Percentiles rank a stretch among this genome's conserved stretches.
Evolutionary conservation across 768 basidiomycete species (phyloP).

Genomic region (Lenzites betulinus): DNA sequence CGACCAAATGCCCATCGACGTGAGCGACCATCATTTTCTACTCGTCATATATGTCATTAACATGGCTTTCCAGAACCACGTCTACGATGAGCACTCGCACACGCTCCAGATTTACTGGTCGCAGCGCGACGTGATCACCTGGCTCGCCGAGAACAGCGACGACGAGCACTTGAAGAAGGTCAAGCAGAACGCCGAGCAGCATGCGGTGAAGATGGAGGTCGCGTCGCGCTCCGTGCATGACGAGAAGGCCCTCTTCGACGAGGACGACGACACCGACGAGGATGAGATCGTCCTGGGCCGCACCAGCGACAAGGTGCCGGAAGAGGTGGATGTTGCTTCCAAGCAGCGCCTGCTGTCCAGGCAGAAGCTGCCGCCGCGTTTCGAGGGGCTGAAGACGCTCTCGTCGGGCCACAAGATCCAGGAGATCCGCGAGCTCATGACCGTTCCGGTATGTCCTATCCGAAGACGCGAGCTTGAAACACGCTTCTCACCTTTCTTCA

Average conservation of each 20-base stretch:
- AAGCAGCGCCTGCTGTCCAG: constrained; percentile 79
- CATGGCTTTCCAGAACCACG: constrained; percentile 68
- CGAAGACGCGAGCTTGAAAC: neutral
- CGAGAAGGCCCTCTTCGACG: constrained; percentile 86
- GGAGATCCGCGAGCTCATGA: constrained; percentile 92
- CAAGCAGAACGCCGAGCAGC: constrained; percentile 88
- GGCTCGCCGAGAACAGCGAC: constrained; percentile 93
- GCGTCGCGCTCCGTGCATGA: constrained; percentile 83
- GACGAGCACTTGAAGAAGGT: constrained; percentile 96
- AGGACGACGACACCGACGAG: constrained; percentile 76
- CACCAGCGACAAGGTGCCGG: constrained; percentile 40
- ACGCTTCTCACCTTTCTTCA: neutral
- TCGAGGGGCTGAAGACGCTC: constrained; percentile 79
- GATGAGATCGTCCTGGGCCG: constrained; percentile 83
- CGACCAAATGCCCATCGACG: constrained; percentile 98
- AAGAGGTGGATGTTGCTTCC: constrained; percentile 56
- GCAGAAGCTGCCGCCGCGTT: constrained; percentile 72
- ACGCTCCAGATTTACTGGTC: constrained; percentile 97
- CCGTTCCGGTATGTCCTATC: constrained; percentile 71
- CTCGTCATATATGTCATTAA: neutral
- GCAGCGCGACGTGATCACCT: constrained; percentile 87
- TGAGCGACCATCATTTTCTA: constrained; percentile 40
- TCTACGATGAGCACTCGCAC: constrained; percentile 94
- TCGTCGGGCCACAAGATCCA: constrained; percentile 90
- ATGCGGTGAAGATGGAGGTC: constrained; percentile 90